These are phyloP conservation scores for Paecilomyces sp. DNA, from an alignment of 2,329 filamentous ascomycete species.

Conservation along the genomic window DNA sequence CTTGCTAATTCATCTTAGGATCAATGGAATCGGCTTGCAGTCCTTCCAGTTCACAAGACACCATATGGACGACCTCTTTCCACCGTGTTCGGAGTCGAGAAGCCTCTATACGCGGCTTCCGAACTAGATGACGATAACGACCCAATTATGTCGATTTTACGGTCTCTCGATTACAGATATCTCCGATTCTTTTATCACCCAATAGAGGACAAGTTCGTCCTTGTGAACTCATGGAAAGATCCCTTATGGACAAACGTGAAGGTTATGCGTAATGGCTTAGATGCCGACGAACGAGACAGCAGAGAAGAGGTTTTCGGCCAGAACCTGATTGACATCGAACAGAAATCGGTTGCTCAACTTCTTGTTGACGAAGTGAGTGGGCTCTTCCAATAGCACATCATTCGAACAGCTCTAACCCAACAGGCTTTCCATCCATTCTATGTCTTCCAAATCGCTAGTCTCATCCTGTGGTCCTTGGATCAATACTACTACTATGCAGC, in stretches of 20 bases:
- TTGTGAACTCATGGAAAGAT: conserved; percentile 90
- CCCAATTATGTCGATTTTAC: conserved; percentile 66
- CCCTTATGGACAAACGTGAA: conserved; percentile 76
- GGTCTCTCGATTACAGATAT: conserved; percentile 85
- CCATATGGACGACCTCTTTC: conserved; percentile 57
- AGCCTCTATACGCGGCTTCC: conserved; percentile 47
- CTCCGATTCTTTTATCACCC: conserved; percentile 90
- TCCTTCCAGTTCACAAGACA: conserved; percentile 60
- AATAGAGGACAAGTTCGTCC: conserved; percentile 76
- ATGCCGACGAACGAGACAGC: conserved; percentile 77
- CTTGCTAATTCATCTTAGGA: conserved; percentile 49
- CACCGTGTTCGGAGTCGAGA: conserved; percentile 51
- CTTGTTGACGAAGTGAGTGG: conserved; percentile 72
- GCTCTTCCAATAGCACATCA: conserved; percentile 1
- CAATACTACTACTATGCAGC: conserved; percentile 96
- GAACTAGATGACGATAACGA: conserved; percentile 68
- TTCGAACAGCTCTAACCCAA: conserved; percentile 6
- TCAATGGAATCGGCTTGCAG: conserved; percentile 86
- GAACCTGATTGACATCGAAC: conserved; percentile 87
- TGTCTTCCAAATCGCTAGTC: conserved; percentile 91
- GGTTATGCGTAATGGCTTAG: conserved; percentile 68
- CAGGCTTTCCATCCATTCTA: conserved; percentile 93
- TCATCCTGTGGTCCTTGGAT: conserved; percentile 90
- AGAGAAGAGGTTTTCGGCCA: conserved; percentile 81
- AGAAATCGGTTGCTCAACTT: conserved; percentile 76